Conservation (phyloP, 163 green algal species). For the Chlorella variabilis region DNA sequence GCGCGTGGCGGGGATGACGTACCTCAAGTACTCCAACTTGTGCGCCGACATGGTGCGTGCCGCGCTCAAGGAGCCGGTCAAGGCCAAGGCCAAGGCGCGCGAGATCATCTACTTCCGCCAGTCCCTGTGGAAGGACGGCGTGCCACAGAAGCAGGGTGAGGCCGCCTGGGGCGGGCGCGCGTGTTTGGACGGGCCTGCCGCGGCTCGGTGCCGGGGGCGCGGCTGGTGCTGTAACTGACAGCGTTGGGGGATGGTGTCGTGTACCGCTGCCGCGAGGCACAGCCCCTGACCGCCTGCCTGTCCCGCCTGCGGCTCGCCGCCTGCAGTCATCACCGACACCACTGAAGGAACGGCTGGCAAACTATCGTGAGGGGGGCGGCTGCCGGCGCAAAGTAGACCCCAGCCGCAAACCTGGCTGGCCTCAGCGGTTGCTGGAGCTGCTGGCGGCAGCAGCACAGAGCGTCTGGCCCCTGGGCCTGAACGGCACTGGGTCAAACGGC, state of each 20-base stretch:
- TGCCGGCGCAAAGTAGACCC: neutral
- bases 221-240: too few species aligned
- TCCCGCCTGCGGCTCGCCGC: too few species aligned
- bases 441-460: neutral
- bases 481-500: too few species aligned
- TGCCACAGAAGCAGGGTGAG: slow-evolving; percentile 73
- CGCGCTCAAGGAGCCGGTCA: slow-evolving; percentile 90
- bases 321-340: slow-evolving; percentile 57
- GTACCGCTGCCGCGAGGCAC: neutral
- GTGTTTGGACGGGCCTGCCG: too few species aligned
- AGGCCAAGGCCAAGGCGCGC: slow-evolving; percentile 77
- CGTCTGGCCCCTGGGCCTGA: too few species aligned
- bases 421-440: neutral
- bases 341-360: slow-evolving; percentile 46
- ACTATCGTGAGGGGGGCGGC: slow-evolving; percentile 42
- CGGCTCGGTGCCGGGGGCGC: too few species aligned
- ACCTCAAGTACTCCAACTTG: slow-evolving; percentile 85
- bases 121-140: slow-evolving; percentile 79
- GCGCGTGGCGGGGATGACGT: slow-evolving; percentile 86
- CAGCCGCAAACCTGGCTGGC: neutral
- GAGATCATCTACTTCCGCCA: slow-evolving; percentile 85
- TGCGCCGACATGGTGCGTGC: slow-evolving; percentile 89
- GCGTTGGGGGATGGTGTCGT: neutral
- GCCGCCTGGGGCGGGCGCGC: neutral
- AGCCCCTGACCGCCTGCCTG: too few species aligned